phyloP scores from a whole-genome alignment of 1,139 yeast genomes.

The Suhomyces anneliseae region DNA sequence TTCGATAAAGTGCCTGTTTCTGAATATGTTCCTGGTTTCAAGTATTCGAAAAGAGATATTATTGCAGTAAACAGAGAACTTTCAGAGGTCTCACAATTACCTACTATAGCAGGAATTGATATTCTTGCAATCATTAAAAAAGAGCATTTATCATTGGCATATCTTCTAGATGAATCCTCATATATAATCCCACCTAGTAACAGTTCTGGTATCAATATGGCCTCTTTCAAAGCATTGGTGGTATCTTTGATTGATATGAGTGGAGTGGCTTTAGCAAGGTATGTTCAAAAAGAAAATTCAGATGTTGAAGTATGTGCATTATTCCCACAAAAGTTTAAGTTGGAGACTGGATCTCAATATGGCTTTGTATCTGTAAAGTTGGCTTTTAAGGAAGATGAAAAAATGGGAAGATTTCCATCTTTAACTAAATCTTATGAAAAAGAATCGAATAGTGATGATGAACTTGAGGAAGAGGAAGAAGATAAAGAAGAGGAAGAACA shows the following conservation, averaged over 20 bases:
- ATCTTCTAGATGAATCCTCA: slow-evolving; percentile 57
- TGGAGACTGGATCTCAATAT: slow-evolving; percentile 20
- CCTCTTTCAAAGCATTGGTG: slow-evolving; percentile 54
- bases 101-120: slow-evolving; percentile 54
- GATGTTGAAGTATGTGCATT: slow-evolving; percentile 60
- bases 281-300: slow-evolving; percentile 48
- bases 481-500: slow-evolving; percentile 5
- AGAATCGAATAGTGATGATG: slow-evolving; percentile 2
- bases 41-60: slow-evolving; percentile 59
- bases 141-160: slow-evolving; percentile 54
- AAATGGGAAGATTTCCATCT: slow-evolving; percentile 59
- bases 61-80: slow-evolving; percentile 40
- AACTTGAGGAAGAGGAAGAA: slow-evolving; percentile 8
- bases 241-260: slow-evolving; percentile 51
- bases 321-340: slow-evolving; percentile 42
- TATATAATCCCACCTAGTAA: slow-evolving; percentile 50
- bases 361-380: slow-evolving; percentile 46
- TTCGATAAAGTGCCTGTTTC: slow-evolving; percentile 22
- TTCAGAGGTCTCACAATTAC: slow-evolving; percentile 41
- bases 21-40: slow-evolving; percentile 46
- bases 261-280: slow-evolving; percentile 60
- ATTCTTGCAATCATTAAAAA: slow-evolving; percentile 59
- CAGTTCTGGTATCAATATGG: slow-evolving; percentile 35
- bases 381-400: slow-evolving; percentile 82
- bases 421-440: slow-evolving; percentile 31